Evolutionary conservation across 2,329 filamentous ascomycete genomes (phyloP), one percentile per base, ranked within the genome.

Genomic region (Thelonectria olida): DNA sequence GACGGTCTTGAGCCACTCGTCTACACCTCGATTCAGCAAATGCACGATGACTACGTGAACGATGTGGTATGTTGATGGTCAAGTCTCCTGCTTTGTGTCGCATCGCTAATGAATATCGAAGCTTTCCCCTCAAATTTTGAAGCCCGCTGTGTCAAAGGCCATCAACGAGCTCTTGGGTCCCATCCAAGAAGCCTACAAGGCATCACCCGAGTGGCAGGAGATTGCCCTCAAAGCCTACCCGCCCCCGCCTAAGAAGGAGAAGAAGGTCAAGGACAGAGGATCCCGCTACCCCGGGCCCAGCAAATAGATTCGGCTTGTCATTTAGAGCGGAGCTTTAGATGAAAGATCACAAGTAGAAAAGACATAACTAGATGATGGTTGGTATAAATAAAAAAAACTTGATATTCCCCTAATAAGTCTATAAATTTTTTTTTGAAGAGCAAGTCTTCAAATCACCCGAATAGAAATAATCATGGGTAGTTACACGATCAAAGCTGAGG

Each of bases 61-160:
- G 95, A 98, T 73, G 84, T 91, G 65, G 90, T 92, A 84, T 67
- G 86, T 82, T 34, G 15, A 10, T 7, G 0, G 15, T 12, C 3
- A 8, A 5, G 5, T 10, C 22, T 15, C 2, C 1, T 5, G 2
- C 19, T 23, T 5, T 22, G 3, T 19, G 4, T 1, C 9, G 2
- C 8, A 19, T 52, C 52, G 13, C 44, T 65, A 50, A 65, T 38
- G n/a, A 48, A 15, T 15, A 20, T 5, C 7, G n/a, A 31, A 76
- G 73, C 85, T 97, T 63, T 93, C 91, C 1, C 96, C 96, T 0
- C 94, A 97, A 81, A 80, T 91, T 12, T 83, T 98, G 53, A 98
- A 99, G 82, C 85, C 90, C n/a, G 93, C 92, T 10, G 88, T 96
- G 6, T 86, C 91, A 5, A 84, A 88, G 53, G 92, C 88, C 9